phyloP scores from a whole-genome alignment of 2,329 filamentous ascomycete genomes.

The Dichotomopilus funicola region DNA sequence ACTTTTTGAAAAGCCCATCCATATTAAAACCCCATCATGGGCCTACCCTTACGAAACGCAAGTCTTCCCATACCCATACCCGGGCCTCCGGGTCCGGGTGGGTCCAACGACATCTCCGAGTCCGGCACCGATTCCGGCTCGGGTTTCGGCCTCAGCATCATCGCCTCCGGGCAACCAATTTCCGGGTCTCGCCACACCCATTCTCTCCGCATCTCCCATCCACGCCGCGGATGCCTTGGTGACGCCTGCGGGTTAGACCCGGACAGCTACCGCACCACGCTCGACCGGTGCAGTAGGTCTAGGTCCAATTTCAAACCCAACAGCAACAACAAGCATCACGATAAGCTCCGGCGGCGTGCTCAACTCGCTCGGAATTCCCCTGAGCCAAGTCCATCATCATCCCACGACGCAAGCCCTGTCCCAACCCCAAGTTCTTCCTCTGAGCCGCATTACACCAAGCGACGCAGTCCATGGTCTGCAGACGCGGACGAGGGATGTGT shows the following conservation, averaged over 20 bases:
- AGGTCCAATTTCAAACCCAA: not conserved
- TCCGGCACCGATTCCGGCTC: not conserved
- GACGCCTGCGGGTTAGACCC: too few relatives aligned
- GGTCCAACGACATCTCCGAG: not conserved
- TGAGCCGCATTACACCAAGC: slow-evolving; percentile 1
- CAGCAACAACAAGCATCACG: not conserved
- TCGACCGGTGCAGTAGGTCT: not conserved
- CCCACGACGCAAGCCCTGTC: too few relatives aligned
- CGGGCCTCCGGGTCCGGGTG: not conserved
- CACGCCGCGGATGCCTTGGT: too few relatives aligned
- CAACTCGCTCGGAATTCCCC: too few relatives aligned
- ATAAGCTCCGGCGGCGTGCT: too few relatives aligned
- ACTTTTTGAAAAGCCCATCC: not conserved
- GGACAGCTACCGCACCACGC: too few relatives aligned
- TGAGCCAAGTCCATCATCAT: too few relatives aligned
- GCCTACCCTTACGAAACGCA: slow-evolving; percentile 4
- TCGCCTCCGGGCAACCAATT: too few relatives aligned
- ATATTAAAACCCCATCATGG: slow-evolving; percentile 8
- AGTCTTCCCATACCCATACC: not conserved
- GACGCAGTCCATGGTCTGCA: not conserved
- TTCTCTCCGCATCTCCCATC: too few relatives aligned
- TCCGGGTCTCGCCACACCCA: too few relatives aligned
- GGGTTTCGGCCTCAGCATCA: not conserved
- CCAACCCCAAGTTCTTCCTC: not conserved
- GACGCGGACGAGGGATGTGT: slow-evolving; percentile 16